These are phyloP conservation scores for Clarireedia sp. DNA, from an alignment of 2,329 filamentous ascomycete genomes.

Conservation along the genomic window DNA sequence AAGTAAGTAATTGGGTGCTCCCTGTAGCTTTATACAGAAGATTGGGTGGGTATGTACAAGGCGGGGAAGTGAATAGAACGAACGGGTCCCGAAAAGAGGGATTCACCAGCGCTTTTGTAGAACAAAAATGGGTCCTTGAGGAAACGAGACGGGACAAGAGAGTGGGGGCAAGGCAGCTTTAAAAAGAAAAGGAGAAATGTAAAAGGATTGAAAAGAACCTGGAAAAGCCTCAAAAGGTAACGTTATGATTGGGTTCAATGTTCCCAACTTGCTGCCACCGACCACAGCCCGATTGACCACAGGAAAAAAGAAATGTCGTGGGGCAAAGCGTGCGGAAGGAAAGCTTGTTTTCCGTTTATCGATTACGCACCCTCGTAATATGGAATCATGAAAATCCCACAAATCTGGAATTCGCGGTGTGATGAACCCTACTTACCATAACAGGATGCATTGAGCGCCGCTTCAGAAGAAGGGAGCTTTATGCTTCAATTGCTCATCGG, in stretches of 20 bases:
- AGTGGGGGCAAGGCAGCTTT: background rate
- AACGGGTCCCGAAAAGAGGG: background rate
- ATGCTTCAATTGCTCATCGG: too few species aligned
- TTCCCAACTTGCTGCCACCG: background rate
- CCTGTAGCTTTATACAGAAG: background rate
- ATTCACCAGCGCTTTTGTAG: background rate
- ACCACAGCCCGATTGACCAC: background rate
- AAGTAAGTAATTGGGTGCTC: background rate
- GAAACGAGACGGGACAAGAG: background rate
- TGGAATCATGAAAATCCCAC: background rate
- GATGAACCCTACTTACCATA: background rate
- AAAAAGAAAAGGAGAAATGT: background rate
- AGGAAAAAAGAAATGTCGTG: background rate
- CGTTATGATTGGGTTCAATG: background rate
- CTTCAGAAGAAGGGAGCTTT: too few species aligned
- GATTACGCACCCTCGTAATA: background rate
- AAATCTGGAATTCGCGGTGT: background rate
- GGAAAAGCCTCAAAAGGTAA: background rate
- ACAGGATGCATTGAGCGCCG: too few species aligned
- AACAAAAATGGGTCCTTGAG: background rate
- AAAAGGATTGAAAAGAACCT: background rate
- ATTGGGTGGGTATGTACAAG: background rate
- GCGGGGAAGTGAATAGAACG: constrained; percentile 3
- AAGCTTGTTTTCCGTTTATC: background rate
- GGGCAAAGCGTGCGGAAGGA: background rate